Conservation (phyloP, 2,329 filamentous ascomycete species). For the Sporothrix curviconia region DNA sequence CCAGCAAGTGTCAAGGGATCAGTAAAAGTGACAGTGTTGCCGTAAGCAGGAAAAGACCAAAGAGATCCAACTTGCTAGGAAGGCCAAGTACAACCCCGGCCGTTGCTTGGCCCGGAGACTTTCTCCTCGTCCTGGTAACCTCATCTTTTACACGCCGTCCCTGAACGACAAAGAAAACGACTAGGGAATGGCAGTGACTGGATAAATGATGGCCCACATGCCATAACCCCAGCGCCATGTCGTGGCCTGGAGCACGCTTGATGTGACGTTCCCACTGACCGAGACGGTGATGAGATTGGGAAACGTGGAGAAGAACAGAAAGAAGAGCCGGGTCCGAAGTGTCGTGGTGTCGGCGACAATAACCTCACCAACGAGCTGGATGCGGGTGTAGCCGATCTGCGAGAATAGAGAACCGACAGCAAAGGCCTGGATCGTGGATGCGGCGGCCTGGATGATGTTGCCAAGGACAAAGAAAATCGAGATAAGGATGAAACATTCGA, state of each 20-base stretch:
- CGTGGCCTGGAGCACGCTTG: constrained; percentile 41
- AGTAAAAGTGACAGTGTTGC: constrained; percentile 41
- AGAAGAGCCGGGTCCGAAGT: constrained; percentile 54
- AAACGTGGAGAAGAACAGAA: constrained; percentile 55
- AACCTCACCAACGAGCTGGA: constrained; percentile 57
- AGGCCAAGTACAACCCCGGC: constrained; percentile 30
- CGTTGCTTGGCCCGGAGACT: constrained; percentile 26
- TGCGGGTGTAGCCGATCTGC: constrained; percentile 56
- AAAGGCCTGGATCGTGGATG: constrained; percentile 41
- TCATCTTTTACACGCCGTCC: no score
- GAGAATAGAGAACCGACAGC: constrained; percentile 53
- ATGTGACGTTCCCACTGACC: constrained; percentile 54
- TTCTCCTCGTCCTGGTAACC: constrained; percentile 44
- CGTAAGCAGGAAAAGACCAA: constrained; percentile 40
- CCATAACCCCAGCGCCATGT: constrained; percentile 58
- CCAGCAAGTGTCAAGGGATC: constrained; percentile 41
- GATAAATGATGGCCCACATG: constrained; percentile 58
- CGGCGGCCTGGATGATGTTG: constrained; percentile 49
- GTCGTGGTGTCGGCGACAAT: constrained; percentile 59
- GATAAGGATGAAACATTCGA: constrained; percentile 49
- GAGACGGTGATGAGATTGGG: constrained; percentile 58
- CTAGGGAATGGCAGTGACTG: constrained; percentile 48
- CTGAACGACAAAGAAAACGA: no score
- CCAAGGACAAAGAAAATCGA: constrained; percentile 37
- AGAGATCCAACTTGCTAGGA: constrained; percentile 40